Conservation (phyloP, 2,329 filamentous ascomycete species). For the Cordyceps cateniannulata region DNA sequence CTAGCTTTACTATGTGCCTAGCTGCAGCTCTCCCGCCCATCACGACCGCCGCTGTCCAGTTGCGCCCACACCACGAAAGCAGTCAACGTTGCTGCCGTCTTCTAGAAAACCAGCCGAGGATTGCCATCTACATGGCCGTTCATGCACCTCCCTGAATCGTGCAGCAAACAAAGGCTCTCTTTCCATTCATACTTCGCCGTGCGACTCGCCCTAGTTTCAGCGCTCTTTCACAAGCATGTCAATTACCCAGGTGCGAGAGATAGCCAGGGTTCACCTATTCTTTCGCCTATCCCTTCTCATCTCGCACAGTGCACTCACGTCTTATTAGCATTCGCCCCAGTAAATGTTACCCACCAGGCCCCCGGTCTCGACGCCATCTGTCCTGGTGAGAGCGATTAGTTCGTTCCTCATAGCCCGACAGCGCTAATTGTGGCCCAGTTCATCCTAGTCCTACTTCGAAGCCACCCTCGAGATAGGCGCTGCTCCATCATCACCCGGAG, state of each 20-base stretch:
- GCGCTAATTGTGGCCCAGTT: constrained; percentile 8
- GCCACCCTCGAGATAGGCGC: constrained; percentile 11
- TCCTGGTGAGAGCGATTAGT: constrained; percentile 12
- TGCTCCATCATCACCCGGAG: constrained; percentile 2
- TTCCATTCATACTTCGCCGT: neutral
- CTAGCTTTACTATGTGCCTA: neutral
- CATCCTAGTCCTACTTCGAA: constrained; percentile 3
- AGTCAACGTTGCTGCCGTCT: neutral
- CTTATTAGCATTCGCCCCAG: constrained; percentile 7
- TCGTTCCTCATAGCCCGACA: neutral
- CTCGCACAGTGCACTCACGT: constrained; percentile 10
- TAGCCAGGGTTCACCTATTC: neutral
- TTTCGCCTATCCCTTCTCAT: constrained; percentile 4
- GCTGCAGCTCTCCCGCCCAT: neutral
- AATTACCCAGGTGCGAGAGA: neutral
- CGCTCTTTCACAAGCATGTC: neutral
- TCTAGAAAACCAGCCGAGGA: neutral
- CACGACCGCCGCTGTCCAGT: neutral
- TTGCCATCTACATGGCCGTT: neutral
- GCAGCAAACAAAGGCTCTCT: neutral
- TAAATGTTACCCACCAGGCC: constrained; percentile 6
- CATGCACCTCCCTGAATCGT: neutral
- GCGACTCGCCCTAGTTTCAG: neutral
- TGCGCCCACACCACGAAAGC: neutral
- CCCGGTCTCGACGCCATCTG: constrained; percentile 5